These are phyloP conservation scores for Chlorencoelia australis DNA, from an alignment of 2,329 filamentous ascomycete species.

Conservation along the genomic window DNA sequence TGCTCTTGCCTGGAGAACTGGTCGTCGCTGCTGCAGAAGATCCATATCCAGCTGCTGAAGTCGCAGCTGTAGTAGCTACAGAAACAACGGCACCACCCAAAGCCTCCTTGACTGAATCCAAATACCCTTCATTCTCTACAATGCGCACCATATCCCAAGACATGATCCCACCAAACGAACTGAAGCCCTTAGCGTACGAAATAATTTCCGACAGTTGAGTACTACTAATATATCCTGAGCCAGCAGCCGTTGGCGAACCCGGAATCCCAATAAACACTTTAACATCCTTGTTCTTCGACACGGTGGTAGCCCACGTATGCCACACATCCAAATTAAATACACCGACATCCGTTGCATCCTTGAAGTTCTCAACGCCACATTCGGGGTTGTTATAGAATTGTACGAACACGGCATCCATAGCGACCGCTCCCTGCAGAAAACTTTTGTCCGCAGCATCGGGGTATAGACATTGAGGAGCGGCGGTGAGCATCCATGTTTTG, in stretches of 20 bases:
- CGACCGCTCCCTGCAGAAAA: conserved; percentile 42
- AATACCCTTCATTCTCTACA: conserved; percentile 18
- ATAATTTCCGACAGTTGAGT: conserved; percentile 38
- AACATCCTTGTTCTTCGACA: conserved; percentile 45
- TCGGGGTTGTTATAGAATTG: conserved; percentile 35
- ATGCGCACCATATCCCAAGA: conserved; percentile 58
- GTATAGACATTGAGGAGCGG: conserved; percentile 57
- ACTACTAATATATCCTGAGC: conserved; percentile 43
- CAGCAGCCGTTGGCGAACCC: conserved; percentile 35
- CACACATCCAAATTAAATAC: conserved; percentile 52
- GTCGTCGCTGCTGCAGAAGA: conserved; percentile 2
- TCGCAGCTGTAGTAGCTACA: conserved; percentile 1
- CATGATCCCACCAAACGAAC: conserved; percentile 56
- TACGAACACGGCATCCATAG: conserved; percentile 30
- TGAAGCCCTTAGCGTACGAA: conserved; percentile 40
- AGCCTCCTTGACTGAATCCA: conserved; percentile 2
- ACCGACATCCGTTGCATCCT: conserved; percentile 34
- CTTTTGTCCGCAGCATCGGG: conserved; percentile 48
- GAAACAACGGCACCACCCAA: conserved; percentile 4
- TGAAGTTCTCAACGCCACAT: conserved; percentile 46
- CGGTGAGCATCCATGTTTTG: conserved; percentile 48
- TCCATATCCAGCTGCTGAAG: too few species aligned
- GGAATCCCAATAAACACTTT: conserved; percentile 52
- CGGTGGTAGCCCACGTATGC: conserved; percentile 51
- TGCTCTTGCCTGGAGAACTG: background rate